Conservation (phyloP, 108 stramenopile genomes). For the Pseudonitzschia delicatissima region DNA sequence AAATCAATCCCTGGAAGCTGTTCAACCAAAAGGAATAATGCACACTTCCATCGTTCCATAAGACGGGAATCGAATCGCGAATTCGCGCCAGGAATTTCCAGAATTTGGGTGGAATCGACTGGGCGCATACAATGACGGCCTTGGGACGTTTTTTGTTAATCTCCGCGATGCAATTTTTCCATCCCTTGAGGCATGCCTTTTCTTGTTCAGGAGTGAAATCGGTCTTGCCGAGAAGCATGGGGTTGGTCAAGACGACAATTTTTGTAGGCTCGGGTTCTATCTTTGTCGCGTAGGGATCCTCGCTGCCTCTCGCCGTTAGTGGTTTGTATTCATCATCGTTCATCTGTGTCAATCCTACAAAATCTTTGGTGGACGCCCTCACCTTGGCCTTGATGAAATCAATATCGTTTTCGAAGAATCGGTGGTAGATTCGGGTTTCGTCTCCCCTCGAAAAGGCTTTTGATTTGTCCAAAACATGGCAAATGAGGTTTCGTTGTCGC, state of each 20-base stretch:
- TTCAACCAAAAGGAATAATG: conserved; percentile 72
- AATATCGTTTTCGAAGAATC: conserved; percentile 64
- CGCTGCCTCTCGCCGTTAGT: conserved; percentile 32
- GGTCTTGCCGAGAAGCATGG: conserved; percentile 23
- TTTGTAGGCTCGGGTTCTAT: conserved; percentile 38
- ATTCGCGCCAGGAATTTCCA: conserved; percentile 75
- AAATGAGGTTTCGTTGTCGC: conserved; percentile 55
- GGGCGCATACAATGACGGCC: conserved; percentile 62
- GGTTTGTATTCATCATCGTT: conserved; percentile 77
- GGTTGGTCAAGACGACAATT: conserved; percentile 64
- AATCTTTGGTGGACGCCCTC: conserved; percentile 55
- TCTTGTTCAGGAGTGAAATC: conserved; percentile 38
- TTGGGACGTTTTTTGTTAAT: conserved; percentile 79
- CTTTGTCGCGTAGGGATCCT: conserved; percentile 46
- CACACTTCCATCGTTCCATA: conserved; percentile 60
- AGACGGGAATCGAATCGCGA: conserved; percentile 75
- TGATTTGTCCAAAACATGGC: conserved; percentile 73
- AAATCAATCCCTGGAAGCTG: conserved; percentile 66
- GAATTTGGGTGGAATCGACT: conserved; percentile 44
- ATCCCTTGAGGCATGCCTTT: conserved; percentile 52
- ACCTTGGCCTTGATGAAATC: conserved; percentile 51
- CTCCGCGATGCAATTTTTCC: conserved; percentile 64
- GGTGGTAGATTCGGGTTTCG: conserved; percentile 71
- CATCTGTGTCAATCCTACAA: conserved; percentile 78
- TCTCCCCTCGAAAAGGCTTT: conserved; percentile 48